Percentiles rank a stretch among this genome's conserved stretches.
Conservation (phyloP, 805 yeast species). For the Lachancea meyersii region DNA sequence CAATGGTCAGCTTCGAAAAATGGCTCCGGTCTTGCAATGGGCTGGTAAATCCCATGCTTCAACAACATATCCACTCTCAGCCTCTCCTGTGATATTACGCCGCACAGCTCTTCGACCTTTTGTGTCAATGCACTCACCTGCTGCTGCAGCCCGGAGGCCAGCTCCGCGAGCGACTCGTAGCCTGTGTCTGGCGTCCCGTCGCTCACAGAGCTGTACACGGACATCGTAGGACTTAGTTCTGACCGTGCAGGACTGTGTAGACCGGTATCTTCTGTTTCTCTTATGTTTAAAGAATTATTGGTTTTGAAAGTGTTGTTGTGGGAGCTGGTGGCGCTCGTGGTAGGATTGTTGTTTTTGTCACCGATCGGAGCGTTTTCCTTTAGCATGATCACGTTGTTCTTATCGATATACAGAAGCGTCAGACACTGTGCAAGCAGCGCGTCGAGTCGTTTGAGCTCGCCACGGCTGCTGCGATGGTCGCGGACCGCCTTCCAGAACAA, state of each 20-base stretch:
- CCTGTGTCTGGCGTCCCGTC: conserved; percentile 1
- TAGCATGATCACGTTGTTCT: conserved; percentile 8
- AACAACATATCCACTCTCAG: conserved; percentile 1
- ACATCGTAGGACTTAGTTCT: conserved; percentile 2
- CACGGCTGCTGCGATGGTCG: conserved; percentile 2
- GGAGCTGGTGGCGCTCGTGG: too few species aligned
- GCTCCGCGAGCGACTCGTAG: conserved; percentile 7
- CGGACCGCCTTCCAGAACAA: conserved; percentile 9
- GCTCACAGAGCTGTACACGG: conserved; percentile 2
- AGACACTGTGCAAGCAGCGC: conserved; percentile 6
- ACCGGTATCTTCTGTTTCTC: not conserved
- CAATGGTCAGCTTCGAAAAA: not conserved
- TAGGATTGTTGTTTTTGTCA: too few species aligned
- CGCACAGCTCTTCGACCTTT: conserved; percentile 5
- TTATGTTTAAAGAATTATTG: too few species aligned
- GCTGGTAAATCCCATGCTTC: not conserved
- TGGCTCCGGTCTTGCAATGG: not conserved
- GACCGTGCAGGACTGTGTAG: conserved; percentile 3
- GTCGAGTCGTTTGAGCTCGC: conserved; percentile 4
- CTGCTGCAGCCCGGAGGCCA: conserved; percentile 5
- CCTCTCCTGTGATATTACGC: conserved; percentile 4
- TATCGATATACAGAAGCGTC: conserved; percentile 5
- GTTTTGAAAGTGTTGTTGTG: too few species aligned
- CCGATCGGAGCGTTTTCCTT: conserved; percentile 1
- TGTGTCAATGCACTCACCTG: conserved; percentile 5